Evolutionary conservation across 352 stramenopile genomes (phyloP).

Genomic region (Phytophthora crassamura): DNA sequence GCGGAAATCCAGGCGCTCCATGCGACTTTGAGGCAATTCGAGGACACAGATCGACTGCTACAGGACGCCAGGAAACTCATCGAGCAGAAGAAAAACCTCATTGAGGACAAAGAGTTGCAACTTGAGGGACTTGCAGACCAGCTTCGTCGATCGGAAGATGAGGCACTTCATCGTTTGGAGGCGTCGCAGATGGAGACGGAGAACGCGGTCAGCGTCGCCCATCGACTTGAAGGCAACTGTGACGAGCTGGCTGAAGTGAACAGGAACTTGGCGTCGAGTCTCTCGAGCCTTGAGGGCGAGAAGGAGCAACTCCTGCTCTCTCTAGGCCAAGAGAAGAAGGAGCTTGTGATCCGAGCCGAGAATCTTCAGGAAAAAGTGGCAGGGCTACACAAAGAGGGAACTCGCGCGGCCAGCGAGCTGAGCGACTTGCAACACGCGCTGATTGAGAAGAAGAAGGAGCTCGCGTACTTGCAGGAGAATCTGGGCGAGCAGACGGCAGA

Average conservation of each 20-base stretch:
- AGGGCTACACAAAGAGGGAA: conserved; percentile 24
- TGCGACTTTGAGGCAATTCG: conserved; percentile 13
- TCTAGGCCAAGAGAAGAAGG: conserved; percentile 33
- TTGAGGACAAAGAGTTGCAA: conserved; percentile 25
- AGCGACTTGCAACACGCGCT: conserved; percentile 31
- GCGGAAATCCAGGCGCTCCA: conserved; percentile 14
- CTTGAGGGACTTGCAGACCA: conserved; percentile 6
- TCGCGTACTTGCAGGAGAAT: conserved; percentile 35
- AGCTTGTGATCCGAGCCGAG: conserved; percentile 24
- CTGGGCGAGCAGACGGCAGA: conserved; percentile 29
- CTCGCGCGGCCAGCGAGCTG: conserved; percentile 17
- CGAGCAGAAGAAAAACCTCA: conserved; percentile 7
- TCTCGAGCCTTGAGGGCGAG: conserved; percentile 21
- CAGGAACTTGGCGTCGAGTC: conserved; percentile 1
- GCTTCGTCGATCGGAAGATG: conserved; percentile 14
- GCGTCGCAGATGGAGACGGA: conserved; percentile 24
- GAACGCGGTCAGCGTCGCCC: conserved; percentile 11
- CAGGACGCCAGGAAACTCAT: conserved; percentile 25
- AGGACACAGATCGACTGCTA: conserved; percentile 25
- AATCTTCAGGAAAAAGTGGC: conserved; percentile 36
- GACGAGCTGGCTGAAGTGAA: conserved; percentile 9
- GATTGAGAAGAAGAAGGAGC: conserved; percentile 36
- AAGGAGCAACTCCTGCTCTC: conserved; percentile 32
- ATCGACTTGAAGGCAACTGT: conserved; percentile 7
- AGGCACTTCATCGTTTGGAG: conserved; percentile 12